Percentiles rank a stretch among this genome's conserved stretches.
Conservation (phyloP, 768 basidiomycete genomes). For the Mycena albidolilacea region DNA sequence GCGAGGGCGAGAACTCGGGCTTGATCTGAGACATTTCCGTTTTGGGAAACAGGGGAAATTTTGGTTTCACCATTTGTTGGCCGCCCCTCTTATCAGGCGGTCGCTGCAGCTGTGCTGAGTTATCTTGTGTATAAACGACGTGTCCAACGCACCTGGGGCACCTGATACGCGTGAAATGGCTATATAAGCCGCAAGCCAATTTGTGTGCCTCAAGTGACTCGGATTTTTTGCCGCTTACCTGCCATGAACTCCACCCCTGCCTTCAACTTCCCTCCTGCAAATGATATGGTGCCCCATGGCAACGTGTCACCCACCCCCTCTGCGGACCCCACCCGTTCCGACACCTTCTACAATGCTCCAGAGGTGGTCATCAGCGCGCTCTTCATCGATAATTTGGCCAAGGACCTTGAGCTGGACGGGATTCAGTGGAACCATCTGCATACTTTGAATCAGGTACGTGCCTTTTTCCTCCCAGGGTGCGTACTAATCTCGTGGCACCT, state of each 20-base stretch:
- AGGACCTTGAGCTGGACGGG: neutral
- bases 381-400: constrained; percentile 17
- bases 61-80: neutral
- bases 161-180: neutral
- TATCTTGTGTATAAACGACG: neutral
- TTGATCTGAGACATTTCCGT: constrained; percentile 10
- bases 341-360: neutral
- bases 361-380: neutral
- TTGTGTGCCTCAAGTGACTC: neutral
- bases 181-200: constrained; percentile 6
- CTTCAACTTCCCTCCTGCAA: no score
- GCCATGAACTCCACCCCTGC: neutral
- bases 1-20: neutral
- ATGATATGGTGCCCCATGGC: neutral
- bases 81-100: neutral
- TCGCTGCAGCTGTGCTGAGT: constrained; percentile 5
- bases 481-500: neutral
- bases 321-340: neutral
- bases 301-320: neutral
- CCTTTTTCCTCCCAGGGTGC: neutral
- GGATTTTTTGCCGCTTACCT: neutral
- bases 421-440: neutral
- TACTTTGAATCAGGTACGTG: neutral
- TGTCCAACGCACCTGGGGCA: neutral
- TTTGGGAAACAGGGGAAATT: neutral